Evolutionary conservation across 2,329 filamentous ascomycete species (phyloP).

Genomic region (Chaetomium olivaceum): DNA sequence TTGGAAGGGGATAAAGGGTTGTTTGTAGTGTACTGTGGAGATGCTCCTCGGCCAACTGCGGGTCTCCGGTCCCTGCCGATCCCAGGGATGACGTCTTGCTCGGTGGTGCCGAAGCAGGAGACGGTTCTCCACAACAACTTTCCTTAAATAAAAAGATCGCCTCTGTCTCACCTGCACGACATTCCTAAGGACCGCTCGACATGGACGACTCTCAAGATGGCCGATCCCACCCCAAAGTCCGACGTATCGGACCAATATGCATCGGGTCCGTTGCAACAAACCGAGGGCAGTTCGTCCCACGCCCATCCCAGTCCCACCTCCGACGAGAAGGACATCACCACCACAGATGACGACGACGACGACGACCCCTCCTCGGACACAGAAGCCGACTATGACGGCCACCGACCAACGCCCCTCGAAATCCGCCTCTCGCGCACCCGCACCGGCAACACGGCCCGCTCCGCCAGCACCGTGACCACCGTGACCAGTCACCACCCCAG

Average conservation of each 20-base stretch:
- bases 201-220: background rate
- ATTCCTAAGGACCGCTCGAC: background rate
- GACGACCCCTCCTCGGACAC: background rate
- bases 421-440: conserved; percentile 26
- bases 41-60: background rate
- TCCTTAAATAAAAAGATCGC: background rate
- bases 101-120: background rate
- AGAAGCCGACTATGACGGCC: conserved; percentile 33
- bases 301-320: background rate
- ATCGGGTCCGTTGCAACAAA: background rate
- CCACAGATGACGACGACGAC: background rate
- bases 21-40: background rate
- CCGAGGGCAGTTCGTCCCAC: conserved; percentile 10
- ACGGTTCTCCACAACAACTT: background rate
- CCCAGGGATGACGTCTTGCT: conserved; percentile 5
- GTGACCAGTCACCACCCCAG: background rate
- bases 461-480: conserved; percentile 16
- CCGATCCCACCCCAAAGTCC: background rate
- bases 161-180: background rate
- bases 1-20: background rate
- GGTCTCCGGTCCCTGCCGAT: background rate
- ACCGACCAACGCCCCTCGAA: conserved; percentile 35
- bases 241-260: background rate
- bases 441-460: conserved; percentile 2
- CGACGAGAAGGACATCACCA: background rate